A percentile compares a stretch with the other conserved stretches of the same genome.
Conservation (phyloP, 1,139 yeast genomes). For the Scheffersomyces parashehatae region DNA sequence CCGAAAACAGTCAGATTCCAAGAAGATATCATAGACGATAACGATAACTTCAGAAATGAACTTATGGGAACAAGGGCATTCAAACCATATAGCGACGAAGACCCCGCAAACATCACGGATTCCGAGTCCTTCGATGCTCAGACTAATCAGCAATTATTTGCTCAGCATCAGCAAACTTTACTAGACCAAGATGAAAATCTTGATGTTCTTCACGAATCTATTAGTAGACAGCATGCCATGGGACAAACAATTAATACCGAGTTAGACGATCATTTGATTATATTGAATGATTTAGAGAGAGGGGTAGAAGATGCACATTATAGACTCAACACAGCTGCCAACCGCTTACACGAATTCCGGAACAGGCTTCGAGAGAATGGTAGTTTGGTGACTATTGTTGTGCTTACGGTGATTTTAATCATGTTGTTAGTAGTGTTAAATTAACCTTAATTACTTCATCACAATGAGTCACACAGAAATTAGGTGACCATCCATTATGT, state of each 20-base stretch:
- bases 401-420: slow-evolving; percentile 58
- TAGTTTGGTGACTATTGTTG: slow-evolving; percentile 67
- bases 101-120: slow-evolving; percentile 12
- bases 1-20: slow-evolving; percentile 56
- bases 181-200: slow-evolving; percentile 65
- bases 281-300: slow-evolving; percentile 69
- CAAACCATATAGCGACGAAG: slow-evolving; percentile 16
- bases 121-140: slow-evolving; percentile 26
- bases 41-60: slow-evolving; percentile 14
- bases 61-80: slow-evolving; percentile 18
- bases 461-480: too few species aligned
- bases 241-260: slow-evolving; percentile 68
- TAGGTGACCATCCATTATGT: too few species aligned
- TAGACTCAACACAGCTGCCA: slow-evolving; percentile 55
- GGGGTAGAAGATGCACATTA: slow-evolving; percentile 59
- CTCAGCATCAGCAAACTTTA: slow-evolving; percentile 67
- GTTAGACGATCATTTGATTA: slow-evolving; percentile 64
- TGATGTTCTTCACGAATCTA: slow-evolving; percentile 58
- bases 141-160: slow-evolving; percentile 56
- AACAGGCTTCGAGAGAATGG: slow-evolving; percentile 66
- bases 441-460: slow-evolving; percentile 17
- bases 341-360: slow-evolving; percentile 55
- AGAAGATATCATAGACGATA: slow-evolving; percentile 34
- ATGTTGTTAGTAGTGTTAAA: slow-evolving; percentile 60
- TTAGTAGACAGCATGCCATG: slow-evolving; percentile 64